Evolutionary conservation across 768 basidiomycete genomes (phyloP).

Genomic region (Lenzites betulinus): DNA sequence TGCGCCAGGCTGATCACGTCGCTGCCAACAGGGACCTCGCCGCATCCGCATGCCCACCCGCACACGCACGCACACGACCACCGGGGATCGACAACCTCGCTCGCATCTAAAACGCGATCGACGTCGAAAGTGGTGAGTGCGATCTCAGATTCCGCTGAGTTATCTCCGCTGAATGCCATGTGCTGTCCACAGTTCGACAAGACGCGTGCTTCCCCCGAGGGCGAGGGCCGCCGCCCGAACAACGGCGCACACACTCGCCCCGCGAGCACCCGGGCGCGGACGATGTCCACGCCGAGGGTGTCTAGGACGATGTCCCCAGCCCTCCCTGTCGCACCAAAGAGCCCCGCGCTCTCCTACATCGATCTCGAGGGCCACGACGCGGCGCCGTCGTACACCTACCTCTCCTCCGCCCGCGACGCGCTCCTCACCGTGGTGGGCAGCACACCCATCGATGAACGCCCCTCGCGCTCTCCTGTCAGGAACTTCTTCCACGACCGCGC

Average conservation of each 20-base stretch:
- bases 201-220: conserved; percentile 1
- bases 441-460: conserved; percentile 14
- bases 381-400: conserved; percentile 9
- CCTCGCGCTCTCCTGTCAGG: conserved; percentile 5
- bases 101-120: conserved; percentile 1
- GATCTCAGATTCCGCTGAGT: neutral
- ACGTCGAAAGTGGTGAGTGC: conserved; percentile 13
- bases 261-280: conserved; percentile 1
- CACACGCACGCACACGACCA: neutral
- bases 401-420: conserved; percentile 17
- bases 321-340: conserved; percentile 17
- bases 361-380: conserved; percentile 25
- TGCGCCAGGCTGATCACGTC: no score
- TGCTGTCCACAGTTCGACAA: conserved; percentile 1
- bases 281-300: conserved; percentile 4
- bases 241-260: neutral
- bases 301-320: neutral
- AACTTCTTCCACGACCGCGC: conserved; percentile 7
- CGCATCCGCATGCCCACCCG: conserved; percentile 14
- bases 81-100: conserved; percentile 2
- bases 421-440: conserved; percentile 15
- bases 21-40: conserved; percentile 4
- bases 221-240: neutral
- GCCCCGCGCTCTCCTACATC: conserved; percentile 21
- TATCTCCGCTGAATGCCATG: neutral